Evolutionary conservation across 768 basidiomycete genomes (phyloP).

Genomic region (Pulveroboletus sp.): DNA sequence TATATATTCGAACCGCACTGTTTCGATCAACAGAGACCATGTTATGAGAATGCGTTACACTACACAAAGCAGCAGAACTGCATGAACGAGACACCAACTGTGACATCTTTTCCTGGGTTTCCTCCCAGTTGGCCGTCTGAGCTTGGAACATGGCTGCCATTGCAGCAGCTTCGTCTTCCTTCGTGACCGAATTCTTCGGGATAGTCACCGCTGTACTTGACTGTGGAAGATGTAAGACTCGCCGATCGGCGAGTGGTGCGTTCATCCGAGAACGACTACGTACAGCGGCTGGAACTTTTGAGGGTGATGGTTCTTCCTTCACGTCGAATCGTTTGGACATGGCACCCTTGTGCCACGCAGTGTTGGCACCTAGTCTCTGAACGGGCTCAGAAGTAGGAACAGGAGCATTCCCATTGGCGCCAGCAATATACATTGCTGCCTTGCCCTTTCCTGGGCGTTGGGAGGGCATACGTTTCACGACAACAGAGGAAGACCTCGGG

Average conservation of each 20-base stretch:
- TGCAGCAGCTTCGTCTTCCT: slow-evolving; percentile 86
- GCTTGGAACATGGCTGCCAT: slow-evolving; percentile 99
- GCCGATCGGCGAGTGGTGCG: slow-evolving; percentile 19
- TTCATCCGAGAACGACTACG: slow-evolving; percentile 31
- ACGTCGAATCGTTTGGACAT: slow-evolving; percentile 91
- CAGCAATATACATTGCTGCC: slow-evolving; percentile 69
- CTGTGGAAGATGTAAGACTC: slow-evolving; percentile 30
- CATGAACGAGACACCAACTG: slow-evolving; percentile 79
- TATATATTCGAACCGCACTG: slow-evolving; percentile 68
- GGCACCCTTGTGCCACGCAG: slow-evolving; percentile 63
- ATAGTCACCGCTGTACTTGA: slow-evolving; percentile 33
- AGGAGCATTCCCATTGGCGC: slow-evolving; percentile 37
- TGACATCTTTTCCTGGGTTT: slow-evolving; percentile 99
- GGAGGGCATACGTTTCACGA: slow-evolving; percentile 88
- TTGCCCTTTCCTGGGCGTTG: slow-evolving; percentile 78
- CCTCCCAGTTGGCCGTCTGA: slow-evolving; percentile 93
- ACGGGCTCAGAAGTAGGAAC: slow-evolving; percentile 49
- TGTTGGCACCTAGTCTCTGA: slow-evolving; percentile 35
- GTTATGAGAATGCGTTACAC: slow-evolving; percentile 73
- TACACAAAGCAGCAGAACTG: slow-evolving; percentile 57
- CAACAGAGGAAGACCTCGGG: slow-evolving; percentile 90
- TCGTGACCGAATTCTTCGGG: slow-evolving; percentile 42
- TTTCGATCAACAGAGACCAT: slow-evolving; percentile 41
- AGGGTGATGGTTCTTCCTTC: slow-evolving; percentile 54
- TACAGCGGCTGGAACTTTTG: slow-evolving; percentile 27